Evolutionary conservation across 2,329 filamentous ascomycete genomes (phyloP).

Genomic region (Sarocladium strictum): DNA sequence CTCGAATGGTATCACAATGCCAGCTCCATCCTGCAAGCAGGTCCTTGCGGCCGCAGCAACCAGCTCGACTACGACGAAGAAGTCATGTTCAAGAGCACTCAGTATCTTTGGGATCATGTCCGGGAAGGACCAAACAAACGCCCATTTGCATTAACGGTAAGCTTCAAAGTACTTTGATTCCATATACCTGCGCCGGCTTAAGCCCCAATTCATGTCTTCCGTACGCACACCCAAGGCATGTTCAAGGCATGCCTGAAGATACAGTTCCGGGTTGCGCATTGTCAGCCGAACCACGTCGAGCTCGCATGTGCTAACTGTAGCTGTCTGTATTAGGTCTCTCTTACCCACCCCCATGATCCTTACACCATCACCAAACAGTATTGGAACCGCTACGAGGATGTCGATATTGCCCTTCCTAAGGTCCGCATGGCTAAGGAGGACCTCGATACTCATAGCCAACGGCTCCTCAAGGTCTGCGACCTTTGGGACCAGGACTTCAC

Average conservation of each 20-base stretch:
- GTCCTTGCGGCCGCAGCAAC: slow-evolving; percentile 83
- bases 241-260: too few relatives aligned
- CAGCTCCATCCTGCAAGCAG: slow-evolving; percentile 86
- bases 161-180: slow-evolving; percentile 1
- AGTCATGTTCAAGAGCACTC: slow-evolving; percentile 84
- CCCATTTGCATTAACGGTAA: slow-evolving; percentile 76
- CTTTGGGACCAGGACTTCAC: slow-evolving; percentile 79
- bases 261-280: too few relatives aligned
- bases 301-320: background rate
- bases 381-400: slow-evolving; percentile 86
- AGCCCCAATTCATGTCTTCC: too few relatives aligned
- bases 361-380: slow-evolving; percentile 92
- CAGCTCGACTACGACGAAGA: slow-evolving; percentile 96
- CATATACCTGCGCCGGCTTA: too few relatives aligned
- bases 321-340: slow-evolving; percentile 52
- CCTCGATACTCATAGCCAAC: slow-evolving; percentile 81
- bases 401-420: slow-evolving; percentile 79
- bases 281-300: too few relatives aligned
- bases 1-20: slow-evolving; percentile 97
- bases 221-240: too few relatives aligned
- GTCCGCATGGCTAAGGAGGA: slow-evolving; percentile 73
- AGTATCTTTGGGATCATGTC: slow-evolving; percentile 87
- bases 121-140: slow-evolving; percentile 67
- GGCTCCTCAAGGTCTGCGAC: slow-evolving; percentile 80
- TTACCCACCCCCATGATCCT: slow-evolving; percentile 91